A percentile compares a stretch with the other conserved stretches of the same genome.
Evolutionary conservation across 2,329 filamentous ascomycete genomes (phyloP).

Genomic region (Chaetothyriales sp.): DNA sequence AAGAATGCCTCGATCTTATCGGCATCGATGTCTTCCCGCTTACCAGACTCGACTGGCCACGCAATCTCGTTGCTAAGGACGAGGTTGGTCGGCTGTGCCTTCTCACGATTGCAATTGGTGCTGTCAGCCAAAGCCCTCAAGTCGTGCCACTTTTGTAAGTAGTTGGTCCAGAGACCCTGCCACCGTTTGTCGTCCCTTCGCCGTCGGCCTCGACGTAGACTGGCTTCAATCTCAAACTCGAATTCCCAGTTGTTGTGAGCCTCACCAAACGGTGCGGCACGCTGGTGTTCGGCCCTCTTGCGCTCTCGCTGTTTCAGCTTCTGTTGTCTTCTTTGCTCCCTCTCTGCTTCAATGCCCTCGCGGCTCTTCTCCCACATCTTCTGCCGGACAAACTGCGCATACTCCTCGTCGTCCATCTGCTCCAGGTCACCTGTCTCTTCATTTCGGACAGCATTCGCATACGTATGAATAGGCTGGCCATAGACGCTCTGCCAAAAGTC

Average conservation of each 20-base stretch:
- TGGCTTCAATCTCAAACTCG: constrained; percentile 52
- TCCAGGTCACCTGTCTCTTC: constrained; percentile 48
- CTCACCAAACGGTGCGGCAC: neutral
- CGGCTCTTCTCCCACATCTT: constrained; percentile 96
- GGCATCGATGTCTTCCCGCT: constrained; percentile 40
- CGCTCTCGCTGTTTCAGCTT: constrained; percentile 22
- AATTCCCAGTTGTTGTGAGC: constrained; percentile 26
- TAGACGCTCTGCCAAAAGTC: constrained; percentile 95
- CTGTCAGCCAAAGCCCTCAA: constrained; percentile 22
- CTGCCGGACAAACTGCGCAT: constrained; percentile 65
- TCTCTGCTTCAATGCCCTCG: constrained; percentile 65
- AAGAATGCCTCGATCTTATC: constrained; percentile 57
- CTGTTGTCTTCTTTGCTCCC: constrained; percentile 44
- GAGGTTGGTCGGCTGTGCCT: constrained; percentile 6
- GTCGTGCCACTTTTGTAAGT: constrained; percentile 48
- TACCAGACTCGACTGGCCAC: constrained; percentile 59
- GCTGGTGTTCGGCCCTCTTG: constrained; percentile 1
- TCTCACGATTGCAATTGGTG: constrained; percentile 2
- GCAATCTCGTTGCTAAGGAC: constrained; percentile 35
- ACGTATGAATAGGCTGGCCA: constrained; percentile 81
- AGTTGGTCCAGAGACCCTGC: constrained; percentile 48
- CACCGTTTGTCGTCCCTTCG: constrained; percentile 41
- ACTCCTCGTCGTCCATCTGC: constrained; percentile 84
- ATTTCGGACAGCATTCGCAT: constrained; percentile 39
- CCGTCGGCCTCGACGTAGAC: constrained; percentile 50